Percentiles rank a stretch among this genome's conserved stretches.
These are phyloP conservation scores for Cadophora luteo-olivacea DNA, from an alignment of 2,329 filamentous ascomycete species.

Conservation along the genomic window DNA sequence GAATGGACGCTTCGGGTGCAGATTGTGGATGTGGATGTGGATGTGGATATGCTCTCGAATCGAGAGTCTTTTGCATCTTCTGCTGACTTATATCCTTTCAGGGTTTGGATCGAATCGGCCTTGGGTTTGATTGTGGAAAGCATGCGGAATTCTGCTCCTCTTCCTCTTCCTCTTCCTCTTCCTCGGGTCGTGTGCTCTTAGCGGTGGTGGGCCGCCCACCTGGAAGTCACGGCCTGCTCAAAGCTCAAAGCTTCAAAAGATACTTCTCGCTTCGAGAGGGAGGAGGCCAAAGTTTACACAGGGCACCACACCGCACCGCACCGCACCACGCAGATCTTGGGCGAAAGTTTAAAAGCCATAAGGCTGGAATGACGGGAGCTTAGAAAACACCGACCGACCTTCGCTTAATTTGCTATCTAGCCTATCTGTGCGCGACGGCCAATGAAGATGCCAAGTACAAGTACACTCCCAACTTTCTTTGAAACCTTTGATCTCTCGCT, in stretches of 20 bases:
- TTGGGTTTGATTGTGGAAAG: neutral
- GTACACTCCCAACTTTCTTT: neutral
- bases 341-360: slow-evolving; percentile 1
- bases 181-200: neutral
- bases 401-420: slow-evolving; percentile 11
- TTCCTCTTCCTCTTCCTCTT: neutral
- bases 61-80: neutral
- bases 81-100: neutral
- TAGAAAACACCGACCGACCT: neutral
- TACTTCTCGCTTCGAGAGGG: neutral
- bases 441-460: neutral
- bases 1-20: neutral
- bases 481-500: neutral
- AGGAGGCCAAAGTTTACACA: neutral
- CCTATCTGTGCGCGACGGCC: neutral
- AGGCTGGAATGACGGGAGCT: slow-evolving; percentile 14
- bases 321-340: neutral
- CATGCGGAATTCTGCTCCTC: neutral
- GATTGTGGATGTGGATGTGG: neutral
- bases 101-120: neutral
- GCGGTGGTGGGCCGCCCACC: no score
- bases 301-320: neutral
- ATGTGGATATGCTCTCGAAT: neutral
- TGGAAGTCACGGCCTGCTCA: no score
- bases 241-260: no score